phyloP scores from a whole-genome alignment of 805 yeast genomes.

The Blastobotrys robertii region DNA sequence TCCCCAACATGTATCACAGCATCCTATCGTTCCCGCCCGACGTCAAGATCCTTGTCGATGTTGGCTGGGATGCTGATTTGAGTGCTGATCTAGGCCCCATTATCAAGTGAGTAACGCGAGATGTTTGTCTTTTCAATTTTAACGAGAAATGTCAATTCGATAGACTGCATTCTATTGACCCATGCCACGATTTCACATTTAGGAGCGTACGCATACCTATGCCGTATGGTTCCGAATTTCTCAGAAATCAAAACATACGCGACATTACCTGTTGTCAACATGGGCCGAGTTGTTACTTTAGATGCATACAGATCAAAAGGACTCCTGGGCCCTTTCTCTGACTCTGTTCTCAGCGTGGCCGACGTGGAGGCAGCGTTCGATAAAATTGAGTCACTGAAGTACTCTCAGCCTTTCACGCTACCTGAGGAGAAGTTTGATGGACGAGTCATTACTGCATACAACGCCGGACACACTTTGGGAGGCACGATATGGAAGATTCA shows the following conservation, averaged over 20 bases:
- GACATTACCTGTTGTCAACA: conserved; percentile 78
- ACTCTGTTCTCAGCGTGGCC: conserved; percentile 47
- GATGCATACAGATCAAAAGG: conserved; percentile 72
- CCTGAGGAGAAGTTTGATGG: conserved; percentile 47
- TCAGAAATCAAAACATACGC: conserved; percentile 69
- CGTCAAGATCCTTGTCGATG: conserved; percentile 28
- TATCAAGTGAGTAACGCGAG: not conserved
- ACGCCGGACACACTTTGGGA: conserved; percentile 89
- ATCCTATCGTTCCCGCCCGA: conserved; percentile 23
- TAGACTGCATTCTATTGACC: conserved; percentile 62
- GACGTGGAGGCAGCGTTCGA: conserved; percentile 81
- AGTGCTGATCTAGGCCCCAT: conserved; percentile 10
- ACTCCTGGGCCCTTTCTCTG: conserved; percentile 55
- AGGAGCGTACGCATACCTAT: conserved; percentile 68
- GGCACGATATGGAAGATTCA: conserved; percentile 82
- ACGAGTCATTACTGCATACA: conserved; percentile 60
- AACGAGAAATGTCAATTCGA: conserved; percentile 16
- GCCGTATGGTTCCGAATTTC: conserved; percentile 45
- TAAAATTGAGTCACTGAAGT: conserved; percentile 56
- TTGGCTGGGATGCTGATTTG: conserved; percentile 31
- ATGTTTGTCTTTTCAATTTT: conserved; percentile 2
- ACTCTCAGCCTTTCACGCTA: conserved; percentile 62
- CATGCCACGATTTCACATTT: conserved; percentile 74
- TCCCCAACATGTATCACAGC: too few species aligned
- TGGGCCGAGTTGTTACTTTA: conserved; percentile 79